Percentiles rank a stretch among this genome's conserved stretches.
Conservation (phyloP, 176 grass and related monocot genomes). For the Carex kokanica region DNA sequence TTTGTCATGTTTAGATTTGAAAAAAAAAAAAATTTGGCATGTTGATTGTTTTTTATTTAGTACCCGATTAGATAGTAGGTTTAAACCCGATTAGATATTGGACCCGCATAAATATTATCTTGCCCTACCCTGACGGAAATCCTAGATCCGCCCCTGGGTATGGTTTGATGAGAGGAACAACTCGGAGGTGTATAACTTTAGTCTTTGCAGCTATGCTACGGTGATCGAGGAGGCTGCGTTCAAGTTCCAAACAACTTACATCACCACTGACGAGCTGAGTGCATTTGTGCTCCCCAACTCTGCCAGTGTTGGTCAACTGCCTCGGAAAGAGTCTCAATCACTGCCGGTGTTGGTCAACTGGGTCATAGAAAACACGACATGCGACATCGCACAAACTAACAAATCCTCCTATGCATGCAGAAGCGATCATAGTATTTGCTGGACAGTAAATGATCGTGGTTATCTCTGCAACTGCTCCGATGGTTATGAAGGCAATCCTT, state of each 20-base stretch:
- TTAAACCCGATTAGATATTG: too few relatives aligned
- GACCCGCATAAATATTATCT: too few relatives aligned
- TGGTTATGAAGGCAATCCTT: constrained; percentile 33
- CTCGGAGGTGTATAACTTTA: background rate
- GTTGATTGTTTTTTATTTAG: too few relatives aligned
- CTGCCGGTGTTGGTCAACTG: background rate
- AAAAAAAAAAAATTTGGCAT: too few relatives aligned
- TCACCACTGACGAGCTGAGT: background rate
- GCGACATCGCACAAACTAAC: background rate
- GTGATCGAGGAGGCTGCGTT: background rate
- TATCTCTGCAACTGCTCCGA: background rate
- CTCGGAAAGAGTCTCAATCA: background rate
- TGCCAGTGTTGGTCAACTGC: too few relatives aligned
- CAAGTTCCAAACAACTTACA: background rate
- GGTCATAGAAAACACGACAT: background rate
- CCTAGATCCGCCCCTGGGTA: too few relatives aligned
- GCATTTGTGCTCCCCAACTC: background rate
- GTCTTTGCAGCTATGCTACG: background rate
- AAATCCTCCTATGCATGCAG: background rate
- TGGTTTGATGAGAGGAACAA: background rate
- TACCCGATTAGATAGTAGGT: too few relatives aligned
- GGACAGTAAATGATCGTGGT: background rate
- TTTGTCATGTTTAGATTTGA: too few relatives aligned
- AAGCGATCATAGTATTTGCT: background rate
- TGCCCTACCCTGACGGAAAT: too few relatives aligned